Base-by-base conservation (phyloP, 192 early-diverging fungal species). In the Polychytrium aggregatum region DNA sequence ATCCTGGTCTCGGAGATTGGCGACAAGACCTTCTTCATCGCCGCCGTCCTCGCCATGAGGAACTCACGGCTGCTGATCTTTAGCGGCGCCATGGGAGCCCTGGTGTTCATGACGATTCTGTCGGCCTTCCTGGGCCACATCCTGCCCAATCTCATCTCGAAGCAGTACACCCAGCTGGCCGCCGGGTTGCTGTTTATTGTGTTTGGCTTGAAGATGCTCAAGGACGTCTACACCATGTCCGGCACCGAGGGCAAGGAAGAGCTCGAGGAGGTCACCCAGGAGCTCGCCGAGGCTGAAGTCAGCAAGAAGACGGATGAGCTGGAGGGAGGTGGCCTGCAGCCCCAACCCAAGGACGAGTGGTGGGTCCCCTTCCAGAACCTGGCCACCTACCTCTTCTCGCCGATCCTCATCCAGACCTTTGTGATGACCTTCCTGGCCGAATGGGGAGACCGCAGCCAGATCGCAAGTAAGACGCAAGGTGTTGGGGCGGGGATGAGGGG, bases 11-110 rank as follows among this genome's bases (percentile, higher is more conserved):
- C 89, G 11, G 95, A 98, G 61, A 92, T 98, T 55, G 95, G 95
- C 46, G 95, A 98, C 80, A 98, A 98, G 66, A 98, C 95, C 16
- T 98, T 98, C 56, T 76, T 98, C 47, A 97, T 98, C 48, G 90
- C 92, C 9, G 94, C 92, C 3, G 90, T 98, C 52, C 84, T 98
- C 81, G 94, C 96, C 36, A 99, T 99, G 93, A 86, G 80, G 60
- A 85, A 96, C 63, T 81, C 92, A 34, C 87, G 93, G 24, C 47
- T 82, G 35, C 71, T 94, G 40, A 85, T 99, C 24, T 97, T 99
- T 65, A 63, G 85, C 10, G 88, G 87, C 0, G 87, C 94, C 3
- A 81, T 92, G 52, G 70, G 79, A 7, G 88, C 96, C 1, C 74
- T 99, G 13, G 73, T 74, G 37, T 49, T 97, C 38, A 99, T 99